These are phyloP conservation scores for Grosmannia clavigera DNA, from an alignment of 2,329 filamentous ascomycete species.

Conservation along the genomic window DNA sequence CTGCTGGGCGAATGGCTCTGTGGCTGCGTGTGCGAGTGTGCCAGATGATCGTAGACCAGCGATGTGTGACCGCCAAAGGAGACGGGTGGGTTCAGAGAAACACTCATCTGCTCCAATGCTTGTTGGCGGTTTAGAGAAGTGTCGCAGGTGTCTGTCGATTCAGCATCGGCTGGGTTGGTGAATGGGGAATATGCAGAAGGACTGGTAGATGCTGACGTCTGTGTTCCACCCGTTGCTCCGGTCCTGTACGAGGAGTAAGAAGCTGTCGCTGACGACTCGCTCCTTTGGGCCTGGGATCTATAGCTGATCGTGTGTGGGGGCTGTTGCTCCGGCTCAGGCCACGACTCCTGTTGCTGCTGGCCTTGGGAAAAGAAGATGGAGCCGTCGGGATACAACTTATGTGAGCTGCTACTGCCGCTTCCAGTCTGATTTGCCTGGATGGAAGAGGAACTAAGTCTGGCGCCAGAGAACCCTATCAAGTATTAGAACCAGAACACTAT, in stretches of 20 bases:
- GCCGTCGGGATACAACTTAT: background rate
- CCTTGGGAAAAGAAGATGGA: background rate
- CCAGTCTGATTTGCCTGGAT: background rate
- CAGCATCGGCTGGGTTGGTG: background rate
- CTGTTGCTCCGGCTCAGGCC: background rate
- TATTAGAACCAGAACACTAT: background rate
- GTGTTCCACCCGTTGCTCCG: background rate
- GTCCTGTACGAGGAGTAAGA: background rate
- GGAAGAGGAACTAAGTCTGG: background rate
- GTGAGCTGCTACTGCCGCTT: background rate
- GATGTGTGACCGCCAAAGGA: constrained; percentile 9
- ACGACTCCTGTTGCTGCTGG: constrained; percentile 1
- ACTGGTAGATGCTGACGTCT: background rate
- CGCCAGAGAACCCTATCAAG: background rate
- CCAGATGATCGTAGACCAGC: constrained; percentile 3
- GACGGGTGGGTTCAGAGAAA: constrained; percentile 8
- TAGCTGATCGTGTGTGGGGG: background rate
- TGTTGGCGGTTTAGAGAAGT: background rate
- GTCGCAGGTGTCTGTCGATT: background rate
- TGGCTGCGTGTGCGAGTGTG: background rate
- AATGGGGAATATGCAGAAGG: background rate
- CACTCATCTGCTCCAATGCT: constrained; percentile 8
- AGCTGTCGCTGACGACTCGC: background rate
- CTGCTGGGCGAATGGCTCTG: background rate
- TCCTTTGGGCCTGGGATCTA: background rate